Evolutionary conservation across 306 rosid species (phyloP).

Genomic region (Quercus parvula): DNA sequence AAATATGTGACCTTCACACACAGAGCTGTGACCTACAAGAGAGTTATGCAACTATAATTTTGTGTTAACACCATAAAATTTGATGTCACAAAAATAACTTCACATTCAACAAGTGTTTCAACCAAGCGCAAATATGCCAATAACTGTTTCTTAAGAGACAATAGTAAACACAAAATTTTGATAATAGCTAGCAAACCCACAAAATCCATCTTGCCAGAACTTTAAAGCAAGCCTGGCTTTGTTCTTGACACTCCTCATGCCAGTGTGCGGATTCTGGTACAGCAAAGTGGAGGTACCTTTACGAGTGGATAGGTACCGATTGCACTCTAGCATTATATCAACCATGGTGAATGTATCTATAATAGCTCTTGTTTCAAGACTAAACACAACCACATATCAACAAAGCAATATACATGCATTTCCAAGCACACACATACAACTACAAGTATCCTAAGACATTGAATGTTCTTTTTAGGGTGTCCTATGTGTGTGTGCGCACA

Average conservation of each 20-base stretch:
- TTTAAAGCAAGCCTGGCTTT: neutral
- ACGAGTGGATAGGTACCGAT: neutral
- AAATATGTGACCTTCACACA: neutral
- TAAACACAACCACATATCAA: neutral
- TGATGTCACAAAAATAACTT: neutral
- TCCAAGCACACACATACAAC: neutral
- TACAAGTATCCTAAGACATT: neutral
- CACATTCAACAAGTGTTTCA: neutral
- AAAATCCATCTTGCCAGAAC: neutral
- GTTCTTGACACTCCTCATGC: neutral
- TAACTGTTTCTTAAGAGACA: neutral
- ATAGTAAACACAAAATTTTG: neutral
- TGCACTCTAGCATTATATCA: neutral
- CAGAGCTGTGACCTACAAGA: neutral
- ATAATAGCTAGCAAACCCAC: neutral
- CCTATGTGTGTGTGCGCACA: neutral
- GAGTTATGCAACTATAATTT: neutral
- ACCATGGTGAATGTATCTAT: neutral
- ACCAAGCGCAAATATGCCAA: neutral
- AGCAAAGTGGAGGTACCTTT: neutral
- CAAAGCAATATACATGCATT: neutral
- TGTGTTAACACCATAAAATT: neutral
- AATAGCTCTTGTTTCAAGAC: neutral
- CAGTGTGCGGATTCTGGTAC: neutral
- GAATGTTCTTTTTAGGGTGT: neutral